phyloP scores from a whole-genome alignment of 1,284 basidiomycete genomes.

The Ustilago xerochloae region DNA sequence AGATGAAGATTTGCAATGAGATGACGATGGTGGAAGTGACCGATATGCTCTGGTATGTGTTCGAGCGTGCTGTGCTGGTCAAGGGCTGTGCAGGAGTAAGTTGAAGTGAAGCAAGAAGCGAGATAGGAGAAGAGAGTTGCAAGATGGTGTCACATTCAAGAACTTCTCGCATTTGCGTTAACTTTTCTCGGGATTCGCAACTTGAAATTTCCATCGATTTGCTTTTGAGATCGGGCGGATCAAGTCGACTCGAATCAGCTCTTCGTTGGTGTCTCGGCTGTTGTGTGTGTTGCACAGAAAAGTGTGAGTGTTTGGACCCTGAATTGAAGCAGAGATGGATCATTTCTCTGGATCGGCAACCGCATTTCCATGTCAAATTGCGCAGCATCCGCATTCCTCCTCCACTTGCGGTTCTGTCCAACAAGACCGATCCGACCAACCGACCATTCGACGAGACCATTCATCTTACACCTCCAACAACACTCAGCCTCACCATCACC shows the following conservation, averaged over 20 bases:
- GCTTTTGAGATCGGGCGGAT: neutral
- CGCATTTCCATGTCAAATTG: too few species aligned
- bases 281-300: too few species aligned
- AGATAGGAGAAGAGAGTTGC: neutral
- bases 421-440: neutral
- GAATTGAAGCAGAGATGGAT: constrained; percentile 4
- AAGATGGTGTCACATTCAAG: too few species aligned
- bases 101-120: neutral
- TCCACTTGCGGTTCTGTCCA: neutral
- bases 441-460: neutral
- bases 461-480: neutral
- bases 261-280: neutral
- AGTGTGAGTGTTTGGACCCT: constrained; percentile 5
- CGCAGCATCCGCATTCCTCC: constrained; percentile 16
- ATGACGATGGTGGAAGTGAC: too few species aligned
- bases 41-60: too few species aligned
- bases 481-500: constrained; percentile 3
- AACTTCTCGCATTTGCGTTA: constrained; percentile 7
- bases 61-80: too few species aligned
- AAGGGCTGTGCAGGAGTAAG: constrained; percentile 6
- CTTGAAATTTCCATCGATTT: neutral
- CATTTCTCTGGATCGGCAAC: constrained; percentile 19
- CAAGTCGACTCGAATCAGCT: neutral
- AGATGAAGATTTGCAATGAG: too few species aligned
- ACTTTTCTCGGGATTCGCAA: constrained; percentile 23